Base-by-base conservation (phyloP, 768 basidiomycete genomes). In the Omphalotus guepiniiformis region DNA sequence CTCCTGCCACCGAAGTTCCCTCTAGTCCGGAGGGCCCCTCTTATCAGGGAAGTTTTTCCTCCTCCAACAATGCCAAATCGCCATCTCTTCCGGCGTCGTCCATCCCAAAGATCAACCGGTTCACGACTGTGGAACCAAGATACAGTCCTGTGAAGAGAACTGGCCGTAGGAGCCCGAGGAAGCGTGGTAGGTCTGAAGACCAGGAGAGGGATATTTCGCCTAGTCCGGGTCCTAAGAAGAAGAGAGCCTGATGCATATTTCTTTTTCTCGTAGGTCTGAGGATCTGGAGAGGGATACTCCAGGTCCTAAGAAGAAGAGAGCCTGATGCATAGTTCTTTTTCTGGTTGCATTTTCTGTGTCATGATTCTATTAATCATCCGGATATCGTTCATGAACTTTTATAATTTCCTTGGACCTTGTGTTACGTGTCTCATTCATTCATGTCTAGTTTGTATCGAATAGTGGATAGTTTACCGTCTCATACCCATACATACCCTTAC, bases 211-310 rank as follows among this genome's bases (percentile, higher is more conserved):
- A 35, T 15, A n/a, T 32, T 22, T 44, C 42, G 4, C 42, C 42
- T 7, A 44, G 42, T 23, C 42, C 42, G 19, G 6, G 18, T 22
- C 28, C 42, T 13, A 44, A 23, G 42, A 44, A 44, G 30, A 19
- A 42, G 27, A n/a, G n/a, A n/a, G n/a, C n/a, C n/a, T n/a, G n/a
- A n/a, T n/a, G n/a, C n/a, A n/a, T n/a, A n/a, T n/a, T n/a, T n/a
- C n/a, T n/a, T n/a, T n/a, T n/a, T n/a, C n/a, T n/a, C n/a, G 35
- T 16, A 19, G 42, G 41, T 26, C 12, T n/a, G 16, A 34, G 30
- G 27, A n/a, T 3, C 30, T 32, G 19, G 29, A 15, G n/a, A 19
- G 19, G 6, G 44, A 35, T 15, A n/a, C 25, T 23, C 42, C 42
- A 21, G 6, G 18, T 22, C 28, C 42, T 13, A 44, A 23, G 42